A percentile compares a stretch with the other conserved stretches of the same genome.
Evolutionary conservation across 768 basidiomycete species (phyloP).

Genomic region (Termitomyces sp.): DNA sequence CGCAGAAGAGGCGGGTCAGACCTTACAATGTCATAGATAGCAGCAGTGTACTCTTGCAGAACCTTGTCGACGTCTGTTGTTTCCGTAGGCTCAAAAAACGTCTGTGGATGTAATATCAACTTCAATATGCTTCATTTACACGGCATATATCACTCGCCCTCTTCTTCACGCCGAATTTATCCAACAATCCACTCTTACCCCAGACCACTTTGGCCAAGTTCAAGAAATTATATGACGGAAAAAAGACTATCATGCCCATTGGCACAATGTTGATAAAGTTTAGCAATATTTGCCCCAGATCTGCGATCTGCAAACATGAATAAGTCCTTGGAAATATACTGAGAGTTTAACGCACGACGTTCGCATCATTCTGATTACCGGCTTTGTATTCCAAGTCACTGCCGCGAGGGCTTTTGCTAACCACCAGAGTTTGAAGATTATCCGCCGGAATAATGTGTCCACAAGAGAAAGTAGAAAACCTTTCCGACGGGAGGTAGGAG

Average conservation of each 20-base stretch:
- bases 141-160: constrained; percentile 37
- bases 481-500: constrained; percentile 49
- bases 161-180: constrained; percentile 66
- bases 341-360: constrained; percentile 40
- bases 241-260: constrained; percentile 88
- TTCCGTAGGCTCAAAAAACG: constrained; percentile 87
- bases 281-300: constrained; percentile 79
- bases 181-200: constrained; percentile 54
- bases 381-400: constrained; percentile 78
- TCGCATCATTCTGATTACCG: constrained; percentile 58
- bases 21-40: constrained; percentile 23
- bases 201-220: constrained; percentile 62
- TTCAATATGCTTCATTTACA: neutral
- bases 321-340: neutral
- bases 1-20: neutral
- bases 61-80: constrained; percentile 66
- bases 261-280: constrained; percentile 78
- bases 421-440: constrained; percentile 71
- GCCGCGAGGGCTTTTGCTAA: constrained; percentile 72
- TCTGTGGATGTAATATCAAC: constrained; percentile 32
- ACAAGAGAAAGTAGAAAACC: constrained; percentile 81
- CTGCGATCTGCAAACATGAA: constrained; percentile 47
- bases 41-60: constrained; percentile 65
- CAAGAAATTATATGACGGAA: constrained; percentile 87
- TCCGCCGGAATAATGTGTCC: constrained; percentile 84